Percentiles rank a stretch among this genome's conserved stretches.
Conservation (phyloP, 345 rosid genomes). For the Ceriops decandra region DNA sequence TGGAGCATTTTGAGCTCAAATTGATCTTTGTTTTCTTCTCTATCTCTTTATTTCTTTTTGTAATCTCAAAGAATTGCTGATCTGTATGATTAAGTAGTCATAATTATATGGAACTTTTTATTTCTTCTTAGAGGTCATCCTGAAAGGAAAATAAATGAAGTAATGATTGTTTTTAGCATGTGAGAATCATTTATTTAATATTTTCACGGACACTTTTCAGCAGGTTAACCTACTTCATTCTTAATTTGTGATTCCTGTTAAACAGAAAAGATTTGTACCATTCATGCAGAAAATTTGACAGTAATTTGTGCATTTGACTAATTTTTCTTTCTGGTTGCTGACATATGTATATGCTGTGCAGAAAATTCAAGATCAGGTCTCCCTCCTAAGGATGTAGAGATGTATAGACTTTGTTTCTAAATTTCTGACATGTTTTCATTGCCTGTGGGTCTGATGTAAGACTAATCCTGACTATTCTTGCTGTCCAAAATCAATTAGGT, state of each 20-base stretch:
- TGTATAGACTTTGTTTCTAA: constrained; percentile 32
- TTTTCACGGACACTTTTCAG: not conserved
- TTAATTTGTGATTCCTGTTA: not conserved
- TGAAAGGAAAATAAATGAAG: not conserved
- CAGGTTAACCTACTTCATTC: not conserved
- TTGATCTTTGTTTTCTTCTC: no score
- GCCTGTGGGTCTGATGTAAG: not conserved
- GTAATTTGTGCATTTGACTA: not conserved
- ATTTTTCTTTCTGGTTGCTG: not conserved
- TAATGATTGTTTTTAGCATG: not conserved
- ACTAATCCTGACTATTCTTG: constrained; percentile 5
- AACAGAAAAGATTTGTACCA: constrained; percentile 1
- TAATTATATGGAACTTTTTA: no score
- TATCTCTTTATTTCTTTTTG: no score
- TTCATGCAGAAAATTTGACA: constrained; percentile 6
- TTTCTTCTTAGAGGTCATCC: not conserved
- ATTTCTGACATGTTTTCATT: constrained; percentile 4
- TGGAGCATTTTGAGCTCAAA: no score
- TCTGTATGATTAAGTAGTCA: no score
- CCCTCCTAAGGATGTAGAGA: constrained; percentile 59
- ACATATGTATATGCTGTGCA: constrained; percentile 35
- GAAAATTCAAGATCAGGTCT: constrained; percentile 75
- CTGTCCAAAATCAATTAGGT: constrained; percentile 36
- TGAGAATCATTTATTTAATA: not conserved
- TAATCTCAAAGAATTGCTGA: no score